Percentiles rank a stretch among this genome's conserved stretches.
Conservation (phyloP, 2,329 filamentous ascomycete genomes). For the Fusarium sp. region DNA sequence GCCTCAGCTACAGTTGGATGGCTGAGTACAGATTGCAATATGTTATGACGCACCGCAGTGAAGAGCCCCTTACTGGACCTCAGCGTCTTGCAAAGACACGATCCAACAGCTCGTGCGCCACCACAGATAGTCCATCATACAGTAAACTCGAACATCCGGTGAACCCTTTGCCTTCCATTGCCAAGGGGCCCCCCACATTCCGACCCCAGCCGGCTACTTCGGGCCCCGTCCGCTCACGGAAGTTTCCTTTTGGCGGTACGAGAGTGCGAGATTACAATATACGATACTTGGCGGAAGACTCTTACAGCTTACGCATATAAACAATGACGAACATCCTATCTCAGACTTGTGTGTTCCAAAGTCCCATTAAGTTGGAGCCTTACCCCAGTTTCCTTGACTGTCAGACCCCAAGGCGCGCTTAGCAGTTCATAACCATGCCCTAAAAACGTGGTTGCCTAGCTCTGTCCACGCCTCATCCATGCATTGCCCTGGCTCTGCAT, state of each 20-base stretch:
- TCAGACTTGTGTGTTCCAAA: constrained; percentile 15
- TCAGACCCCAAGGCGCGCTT: constrained; percentile 23
- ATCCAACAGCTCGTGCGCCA: neutral
- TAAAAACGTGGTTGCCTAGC: constrained; percentile 41
- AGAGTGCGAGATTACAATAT: constrained; percentile 13
- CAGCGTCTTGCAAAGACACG: constrained; percentile 4
- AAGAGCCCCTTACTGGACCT: constrained; percentile 13
- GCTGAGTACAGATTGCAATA: constrained; percentile 16
- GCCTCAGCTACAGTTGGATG: constrained; percentile 17
- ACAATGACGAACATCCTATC: constrained; percentile 1
- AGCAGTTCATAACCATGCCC: constrained; percentile 8
- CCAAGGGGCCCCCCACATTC: constrained; percentile 24
- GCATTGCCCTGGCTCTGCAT: constrained; percentile 11
- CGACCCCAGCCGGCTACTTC: constrained; percentile 29
- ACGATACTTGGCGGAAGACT: constrained; percentile 3
- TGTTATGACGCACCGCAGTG: constrained; percentile 20
- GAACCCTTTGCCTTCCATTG: constrained; percentile 6
- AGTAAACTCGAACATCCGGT: constrained; percentile 6
- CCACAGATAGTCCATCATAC: constrained; percentile 7
- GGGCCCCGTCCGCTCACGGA: constrained; percentile 8
- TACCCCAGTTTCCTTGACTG: constrained; percentile 25
- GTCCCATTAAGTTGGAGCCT: constrained; percentile 15
- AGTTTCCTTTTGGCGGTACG: constrained; percentile 13
- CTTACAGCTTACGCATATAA: constrained; percentile 2
- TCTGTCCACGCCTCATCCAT: constrained; percentile 10